These are phyloP conservation scores for Madurella fahalii DNA, from an alignment of 2,329 filamentous ascomycete genomes.

Conservation along the genomic window DNA sequence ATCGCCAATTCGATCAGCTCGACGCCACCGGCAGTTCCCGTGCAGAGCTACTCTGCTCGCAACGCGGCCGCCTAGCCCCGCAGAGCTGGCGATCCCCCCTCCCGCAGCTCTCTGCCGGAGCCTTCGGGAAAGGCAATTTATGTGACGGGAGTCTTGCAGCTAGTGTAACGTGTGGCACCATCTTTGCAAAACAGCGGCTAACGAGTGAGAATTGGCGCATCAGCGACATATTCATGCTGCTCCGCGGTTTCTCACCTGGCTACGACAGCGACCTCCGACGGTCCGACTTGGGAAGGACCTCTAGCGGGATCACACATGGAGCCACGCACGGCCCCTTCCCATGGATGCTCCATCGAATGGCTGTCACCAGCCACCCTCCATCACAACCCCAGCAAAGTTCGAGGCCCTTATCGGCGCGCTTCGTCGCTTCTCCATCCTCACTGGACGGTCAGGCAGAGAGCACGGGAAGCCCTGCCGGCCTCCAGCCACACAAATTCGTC, in stretches of 20 bases:
- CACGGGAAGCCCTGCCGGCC: background rate
- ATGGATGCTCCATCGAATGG: slow-evolving; percentile 7
- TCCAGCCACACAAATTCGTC: slow-evolving; percentile 7
- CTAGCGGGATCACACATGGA: background rate
- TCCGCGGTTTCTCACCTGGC: background rate
- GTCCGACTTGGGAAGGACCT: slow-evolving; percentile 16
- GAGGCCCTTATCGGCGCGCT: slow-evolving; percentile 16
- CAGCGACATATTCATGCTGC: background rate
- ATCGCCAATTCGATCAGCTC: background rate
- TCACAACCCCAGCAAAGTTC: slow-evolving; percentile 3
- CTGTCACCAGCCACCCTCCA: slow-evolving; percentile 16
- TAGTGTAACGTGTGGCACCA: slow-evolving; percentile 12
- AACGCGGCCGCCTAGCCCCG: background rate
- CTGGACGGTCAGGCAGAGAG: slow-evolving; percentile 6
- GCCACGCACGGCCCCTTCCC: slow-evolving; percentile 7
- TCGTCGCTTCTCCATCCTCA: slow-evolving; percentile 1
- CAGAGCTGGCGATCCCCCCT: slow-evolving; percentile 2
- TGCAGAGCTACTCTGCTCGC: background rate
- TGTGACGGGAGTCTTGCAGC: slow-evolving; percentile 18
- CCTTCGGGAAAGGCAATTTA: slow-evolving; percentile 12
- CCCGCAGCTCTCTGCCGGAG: slow-evolving; percentile 1
- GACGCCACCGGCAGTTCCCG: background rate
- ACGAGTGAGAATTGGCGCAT: slow-evolving; percentile 1
- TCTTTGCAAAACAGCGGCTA: slow-evolving; percentile 9
- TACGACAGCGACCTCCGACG: slow-evolving; percentile 8